Conservation (phyloP, 768 basidiomycete species). For the Pleurotus salmoneostramineus region DNA sequence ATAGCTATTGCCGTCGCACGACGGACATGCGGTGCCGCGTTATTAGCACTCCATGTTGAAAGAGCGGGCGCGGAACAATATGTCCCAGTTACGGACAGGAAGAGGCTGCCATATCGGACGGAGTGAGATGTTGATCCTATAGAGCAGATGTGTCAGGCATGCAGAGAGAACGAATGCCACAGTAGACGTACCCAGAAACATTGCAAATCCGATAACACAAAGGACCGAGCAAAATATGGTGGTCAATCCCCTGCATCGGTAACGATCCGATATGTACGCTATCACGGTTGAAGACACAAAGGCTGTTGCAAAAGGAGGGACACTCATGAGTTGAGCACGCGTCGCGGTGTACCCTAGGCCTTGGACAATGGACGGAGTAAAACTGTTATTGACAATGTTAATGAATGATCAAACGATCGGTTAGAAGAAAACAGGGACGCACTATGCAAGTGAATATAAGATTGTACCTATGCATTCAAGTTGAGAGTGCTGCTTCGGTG, state of each 20-base stretch:
- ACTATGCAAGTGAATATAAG: conserved; percentile 47
- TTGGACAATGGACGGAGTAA: conserved; percentile 69
- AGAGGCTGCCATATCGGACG: conserved; percentile 51
- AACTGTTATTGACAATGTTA: conserved; percentile 36
- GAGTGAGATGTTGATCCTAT: conserved; percentile 31
- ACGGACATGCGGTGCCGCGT: conserved; percentile 50
- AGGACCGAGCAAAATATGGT: conserved; percentile 40
- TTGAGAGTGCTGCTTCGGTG: neutral
- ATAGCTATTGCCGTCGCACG: conserved; percentile 59
- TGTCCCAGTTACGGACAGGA: conserved; percentile 48
- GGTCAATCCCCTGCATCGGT: conserved; percentile 44
- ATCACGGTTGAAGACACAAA: conserved; percentile 27
- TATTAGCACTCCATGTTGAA: conserved; percentile 60
- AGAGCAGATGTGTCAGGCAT: neutral
- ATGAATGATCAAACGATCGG: neutral
- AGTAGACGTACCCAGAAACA: conserved; percentile 44
- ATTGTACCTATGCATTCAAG: conserved; percentile 19
- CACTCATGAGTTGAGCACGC: conserved; percentile 58
- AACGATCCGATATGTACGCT: conserved; percentile 50
- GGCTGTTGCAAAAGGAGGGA: conserved; percentile 49
- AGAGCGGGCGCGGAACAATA: conserved; percentile 53
- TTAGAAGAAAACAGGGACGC: conserved; percentile 14
- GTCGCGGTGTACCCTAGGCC: conserved; percentile 53
- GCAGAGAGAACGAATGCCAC: neutral
- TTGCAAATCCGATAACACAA: conserved; percentile 44